Evolutionary conservation across 2,329 filamentous ascomycete species (phyloP), one percentile per base, ranked within the genome.

Genomic region (Akanthomyces uredinophilus): DNA sequence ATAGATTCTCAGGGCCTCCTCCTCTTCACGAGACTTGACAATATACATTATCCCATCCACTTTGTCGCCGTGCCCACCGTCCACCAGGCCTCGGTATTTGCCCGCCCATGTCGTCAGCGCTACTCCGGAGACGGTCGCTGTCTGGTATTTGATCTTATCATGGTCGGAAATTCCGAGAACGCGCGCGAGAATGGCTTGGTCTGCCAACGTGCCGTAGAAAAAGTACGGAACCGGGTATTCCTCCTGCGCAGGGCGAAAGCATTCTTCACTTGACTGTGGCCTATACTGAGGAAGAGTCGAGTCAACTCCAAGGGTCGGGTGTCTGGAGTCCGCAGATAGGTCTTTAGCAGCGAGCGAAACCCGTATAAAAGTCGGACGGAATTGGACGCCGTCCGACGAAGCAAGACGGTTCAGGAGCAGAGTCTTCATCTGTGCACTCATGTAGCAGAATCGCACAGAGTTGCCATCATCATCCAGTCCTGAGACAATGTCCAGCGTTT

Each of bases 121-220:
- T 2, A 71, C 75, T 20, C 73, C 71, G 3, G 49, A 57, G 5
- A 77, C 61, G 43, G 64, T 66, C 0, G 76, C 76, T 0, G 67
- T 66, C 37, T 59, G 32, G 14, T 59, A 59, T 4, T n/a, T 18
- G 6, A 68, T 46, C 29, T 71, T 61, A 11, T 59, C 13, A 0
- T 71, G 71, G 27, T 68, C 58, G 13, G 24, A 22, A 11, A 76
- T 63, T 2, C 67, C 66, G 14, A 78, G 66, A 1, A 77, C 68
- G 18, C 70, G 65, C 7, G 58, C 60, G 2, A 79, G 70, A 5
- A 75, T 62, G 0, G 57, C 61, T 0, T 69, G 56, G 11, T 75
- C 68, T 1, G 67, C 71, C 2, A 78, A 68, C 0, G 72, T 77
- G 14, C 75, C 74, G 63, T 79, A 78, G 64, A 78, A 77, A 66